These are phyloP conservation scores for Venturia aucupariae DNA, from an alignment of 2,329 filamentous ascomycete genomes.

Conservation along the genomic window DNA sequence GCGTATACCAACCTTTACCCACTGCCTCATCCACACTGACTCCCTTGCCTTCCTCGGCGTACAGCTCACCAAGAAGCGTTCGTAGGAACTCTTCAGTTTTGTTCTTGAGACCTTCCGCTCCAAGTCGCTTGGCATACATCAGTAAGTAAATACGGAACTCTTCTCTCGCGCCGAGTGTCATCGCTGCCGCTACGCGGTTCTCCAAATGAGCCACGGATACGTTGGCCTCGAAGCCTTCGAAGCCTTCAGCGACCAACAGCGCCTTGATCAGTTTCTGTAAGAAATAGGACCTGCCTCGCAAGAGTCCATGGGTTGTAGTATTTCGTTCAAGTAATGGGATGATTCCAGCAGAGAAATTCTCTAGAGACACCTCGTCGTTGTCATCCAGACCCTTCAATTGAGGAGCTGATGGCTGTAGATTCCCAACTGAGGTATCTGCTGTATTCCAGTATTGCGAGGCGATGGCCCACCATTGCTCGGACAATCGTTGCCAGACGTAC, in stretches of 20 bases:
- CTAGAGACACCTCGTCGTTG: slow-evolving; percentile 41
- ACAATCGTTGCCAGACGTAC: slow-evolving; percentile 91
- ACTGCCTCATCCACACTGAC: slow-evolving; percentile 33
- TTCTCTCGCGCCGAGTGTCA: slow-evolving; percentile 75
- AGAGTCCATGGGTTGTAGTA: slow-evolving; percentile 83
- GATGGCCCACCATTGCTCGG: slow-evolving; percentile 96
- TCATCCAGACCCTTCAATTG: slow-evolving; percentile 38
- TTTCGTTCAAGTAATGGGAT: slow-evolving; percentile 89
- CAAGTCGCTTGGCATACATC: slow-evolving; percentile 95
- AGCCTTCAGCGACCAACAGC: slow-evolving; percentile 78
- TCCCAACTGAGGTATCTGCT: slow-evolving; percentile 79
- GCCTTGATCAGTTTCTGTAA: slow-evolving; percentile 86
- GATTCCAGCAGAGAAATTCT: slow-evolving; percentile 75
- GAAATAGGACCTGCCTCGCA: slow-evolving; percentile 86
- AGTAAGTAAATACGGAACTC: slow-evolving; percentile 93
- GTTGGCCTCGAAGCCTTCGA: slow-evolving; percentile 81
- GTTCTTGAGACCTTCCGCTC: slow-evolving; percentile 72
- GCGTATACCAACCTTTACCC: slow-evolving; percentile 54
- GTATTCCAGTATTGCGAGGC: slow-evolving; percentile 99
- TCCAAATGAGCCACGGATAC: slow-evolving; percentile 93
- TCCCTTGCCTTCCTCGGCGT: slow-evolving; percentile 45
- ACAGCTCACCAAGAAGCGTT: slow-evolving; percentile 64
- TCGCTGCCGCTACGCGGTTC: slow-evolving; percentile 81
- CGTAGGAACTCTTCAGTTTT: slow-evolving; percentile 92
- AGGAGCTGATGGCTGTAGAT: slow-evolving; percentile 55